Conservation (phyloP, 495 filamentous ascomycete species). For the Penicillium turbatum region DNA sequence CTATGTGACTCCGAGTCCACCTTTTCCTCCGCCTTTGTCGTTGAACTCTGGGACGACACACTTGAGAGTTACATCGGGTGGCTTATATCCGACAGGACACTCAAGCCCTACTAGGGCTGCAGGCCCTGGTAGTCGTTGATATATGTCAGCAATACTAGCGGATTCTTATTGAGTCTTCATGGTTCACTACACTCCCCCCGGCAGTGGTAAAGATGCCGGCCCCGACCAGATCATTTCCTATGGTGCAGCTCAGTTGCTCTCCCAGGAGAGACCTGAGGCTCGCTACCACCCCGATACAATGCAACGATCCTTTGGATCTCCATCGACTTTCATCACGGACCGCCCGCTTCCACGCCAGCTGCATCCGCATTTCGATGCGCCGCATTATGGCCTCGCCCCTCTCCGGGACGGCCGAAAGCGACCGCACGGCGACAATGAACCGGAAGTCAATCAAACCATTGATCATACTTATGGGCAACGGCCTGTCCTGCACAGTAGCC, state of each 20-base stretch:
- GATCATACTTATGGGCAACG: constrained; percentile 15
- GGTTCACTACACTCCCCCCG: constrained; percentile 37
- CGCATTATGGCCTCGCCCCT: constrained; percentile 27
- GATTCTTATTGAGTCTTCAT: constrained; percentile 42
- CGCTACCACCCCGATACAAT: constrained; percentile 29
- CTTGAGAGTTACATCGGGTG: background rate
- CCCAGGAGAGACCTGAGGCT: constrained; percentile 29
- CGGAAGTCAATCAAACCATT: constrained; percentile 20
- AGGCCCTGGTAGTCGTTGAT: constrained; percentile 39
- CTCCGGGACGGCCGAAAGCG: constrained; percentile 32
- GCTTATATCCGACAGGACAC: background rate
- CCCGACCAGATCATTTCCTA: constrained; percentile 30
- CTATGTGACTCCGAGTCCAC: constrained; percentile 10
- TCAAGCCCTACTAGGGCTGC: constrained; percentile 33
- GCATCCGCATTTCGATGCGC: constrained; percentile 22
- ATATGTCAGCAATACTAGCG: constrained; percentile 42
- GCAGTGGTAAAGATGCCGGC: constrained; percentile 24
- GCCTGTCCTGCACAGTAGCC: constrained; percentile 19
- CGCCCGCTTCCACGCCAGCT: constrained; percentile 35
- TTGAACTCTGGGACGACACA: background rate
- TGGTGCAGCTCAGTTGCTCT: constrained; percentile 26
- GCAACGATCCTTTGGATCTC: constrained; percentile 28
- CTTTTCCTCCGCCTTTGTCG: background rate
- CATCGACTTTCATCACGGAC: constrained; percentile 6
- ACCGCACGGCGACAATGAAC: constrained; percentile 28